phyloP scores from a whole-genome alignment of 352 stramenopile species.

The Pythium sp. region DNA sequence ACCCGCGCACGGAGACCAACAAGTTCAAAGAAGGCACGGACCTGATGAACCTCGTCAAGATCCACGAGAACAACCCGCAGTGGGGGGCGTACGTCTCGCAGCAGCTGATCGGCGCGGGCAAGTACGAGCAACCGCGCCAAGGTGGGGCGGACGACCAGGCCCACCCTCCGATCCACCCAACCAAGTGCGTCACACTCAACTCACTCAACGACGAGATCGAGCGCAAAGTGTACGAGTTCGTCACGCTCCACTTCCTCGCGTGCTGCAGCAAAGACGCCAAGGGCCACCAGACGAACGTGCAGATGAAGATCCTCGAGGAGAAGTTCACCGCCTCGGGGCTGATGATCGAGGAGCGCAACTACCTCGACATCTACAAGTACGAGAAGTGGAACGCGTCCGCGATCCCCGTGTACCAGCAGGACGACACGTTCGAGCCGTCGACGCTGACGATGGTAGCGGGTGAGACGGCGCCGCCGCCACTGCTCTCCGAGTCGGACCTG shows the following conservation, averaged over 20 bases:
- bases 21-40: slow-evolving; percentile 95
- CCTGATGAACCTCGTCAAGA: slow-evolving; percentile 69
- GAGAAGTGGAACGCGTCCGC: slow-evolving; percentile 89
- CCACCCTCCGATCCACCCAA: slow-evolving; percentile 99
- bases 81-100: slow-evolving; percentile 80
- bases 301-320: slow-evolving; percentile 87
- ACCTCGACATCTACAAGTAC: slow-evolving; percentile 94
- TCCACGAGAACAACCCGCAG: slow-evolving; percentile 66
- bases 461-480: slow-evolving; percentile 79
- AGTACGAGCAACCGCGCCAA: slow-evolving; percentile 83
- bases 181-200: slow-evolving; percentile 87
- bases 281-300: slow-evolving; percentile 86
- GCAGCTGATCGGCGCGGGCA: slow-evolving; percentile 51
- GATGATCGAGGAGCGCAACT: slow-evolving; percentile 92
- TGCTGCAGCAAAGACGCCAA: slow-evolving; percentile 96
- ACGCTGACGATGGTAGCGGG: slow-evolving; percentile 65
- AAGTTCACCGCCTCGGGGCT: slow-evolving; percentile 86
- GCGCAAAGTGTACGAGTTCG: slow-evolving; percentile 96
- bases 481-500: slow-evolving; percentile 91
- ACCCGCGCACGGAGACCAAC: slow-evolving; percentile 99
- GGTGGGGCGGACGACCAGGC: slow-evolving; percentile 95
- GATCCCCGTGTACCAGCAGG: slow-evolving; percentile 83
- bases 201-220: slow-evolving; percentile 83
- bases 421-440: slow-evolving; percentile 74
- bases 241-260: slow-evolving; percentile 98